Evolutionary conservation across 345 rosid genomes (phyloP), one percentile per base, ranked within the genome.

Genomic region (Aquilaria malaccensis): DNA sequence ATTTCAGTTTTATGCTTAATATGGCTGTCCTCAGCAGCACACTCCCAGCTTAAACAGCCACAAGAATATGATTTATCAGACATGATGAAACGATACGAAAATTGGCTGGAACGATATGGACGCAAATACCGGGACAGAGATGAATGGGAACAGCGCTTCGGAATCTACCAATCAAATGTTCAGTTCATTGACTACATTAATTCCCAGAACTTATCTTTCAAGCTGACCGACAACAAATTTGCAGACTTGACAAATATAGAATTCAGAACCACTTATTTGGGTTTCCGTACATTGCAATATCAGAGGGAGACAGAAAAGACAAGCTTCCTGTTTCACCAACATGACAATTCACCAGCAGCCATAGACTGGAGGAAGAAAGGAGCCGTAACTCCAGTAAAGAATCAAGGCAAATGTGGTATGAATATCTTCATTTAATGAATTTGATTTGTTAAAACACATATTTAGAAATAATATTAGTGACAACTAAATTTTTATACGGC

Each of bases 371-470:
- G 96, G 71, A 64, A 70, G 73, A 60, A 77, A 72, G 96, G 90
- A 3, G 94, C 86, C 50, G 97, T 85, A 13, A 88, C 96, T 68
- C 85, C 90, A 32, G 49, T 93, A 58, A 87, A 91, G 69, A 62
- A 83, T 72, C 99, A 87, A 80, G 99, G 99, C 60, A 61, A 52
- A 22, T 94, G 99, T 58, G 97, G 97, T 89, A 83, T n/a, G 67
- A 33, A 54, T 43, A 14, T 61, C 60, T 50, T n/a, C 53, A 43
- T 62, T 62, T 54, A 29, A 61, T 49, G 31, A 31, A 53, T 56
- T 50, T 60, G 58, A 56, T 61, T 60, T 55, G 10, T 2, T 50
- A 22, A 22, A 22, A 22, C 22, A 22, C 22, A 22, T 22, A 22
- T 62, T 7, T 46, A 6, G 49, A 46, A 46, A 46, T 11, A 46